Evolutionary conservation across 192 early-diverging fungal species (phyloP).

Genomic region (Mortierella antarctica): DNA sequence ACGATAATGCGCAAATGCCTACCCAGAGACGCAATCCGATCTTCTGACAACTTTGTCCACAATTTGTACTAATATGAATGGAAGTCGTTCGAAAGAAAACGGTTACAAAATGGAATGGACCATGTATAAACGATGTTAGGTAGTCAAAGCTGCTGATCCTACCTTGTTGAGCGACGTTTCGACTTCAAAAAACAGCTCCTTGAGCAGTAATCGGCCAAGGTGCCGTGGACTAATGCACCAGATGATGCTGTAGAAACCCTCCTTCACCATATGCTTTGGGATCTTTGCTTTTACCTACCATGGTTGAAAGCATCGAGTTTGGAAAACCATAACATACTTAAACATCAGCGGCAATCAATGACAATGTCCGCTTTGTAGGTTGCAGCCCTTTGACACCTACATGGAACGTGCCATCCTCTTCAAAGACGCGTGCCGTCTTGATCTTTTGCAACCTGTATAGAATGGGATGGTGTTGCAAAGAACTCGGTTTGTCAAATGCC

Average conservation of each 20-base stretch:
- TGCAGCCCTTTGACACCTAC: too few species aligned
- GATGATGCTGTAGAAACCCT: slow-evolving; percentile 11
- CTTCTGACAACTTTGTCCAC: slow-evolving; percentile 12
- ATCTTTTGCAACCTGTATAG: too few species aligned
- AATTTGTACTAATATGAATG: slow-evolving; percentile 11
- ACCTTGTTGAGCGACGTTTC: slow-evolving; percentile 5
- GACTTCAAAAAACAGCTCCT: slow-evolving; percentile 3
- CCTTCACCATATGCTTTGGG: not conserved
- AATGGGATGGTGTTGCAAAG: too few species aligned
- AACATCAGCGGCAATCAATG: too few species aligned
- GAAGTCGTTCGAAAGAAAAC: not conserved
- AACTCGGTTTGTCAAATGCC: too few species aligned
- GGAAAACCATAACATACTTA: too few species aligned
- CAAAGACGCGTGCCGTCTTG: too few species aligned
- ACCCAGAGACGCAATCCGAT: slow-evolving; percentile 5
- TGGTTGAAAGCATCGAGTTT: too few species aligned
- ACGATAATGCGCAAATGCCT: not conserved
- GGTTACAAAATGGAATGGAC: not conserved
- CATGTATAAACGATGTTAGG: not conserved
- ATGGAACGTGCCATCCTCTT: too few species aligned
- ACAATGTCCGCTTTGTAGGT: too few species aligned
- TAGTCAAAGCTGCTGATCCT: too few species aligned
- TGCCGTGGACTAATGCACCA: slow-evolving; percentile 10
- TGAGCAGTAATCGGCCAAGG: slow-evolving; percentile 2
- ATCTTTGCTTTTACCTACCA: not conserved